Conservation (phyloP, 345 rosid species). For the Bretschneidera sinensis region DNA sequence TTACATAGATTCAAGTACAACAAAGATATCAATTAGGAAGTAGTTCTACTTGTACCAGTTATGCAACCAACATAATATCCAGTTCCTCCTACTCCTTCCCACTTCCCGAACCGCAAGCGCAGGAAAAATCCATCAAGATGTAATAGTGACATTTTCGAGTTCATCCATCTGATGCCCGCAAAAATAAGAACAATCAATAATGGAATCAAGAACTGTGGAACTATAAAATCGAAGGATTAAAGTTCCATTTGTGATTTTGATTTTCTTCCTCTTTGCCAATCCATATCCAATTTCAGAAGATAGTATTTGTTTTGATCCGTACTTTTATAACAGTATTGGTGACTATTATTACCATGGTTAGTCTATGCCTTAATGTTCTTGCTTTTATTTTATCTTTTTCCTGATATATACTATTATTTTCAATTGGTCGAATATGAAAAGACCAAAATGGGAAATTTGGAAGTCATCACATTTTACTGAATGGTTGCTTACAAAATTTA, state of each 20-base stretch:
- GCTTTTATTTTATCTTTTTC: too few species aligned
- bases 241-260: background rate
- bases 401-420: too few species aligned
- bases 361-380: too few species aligned
- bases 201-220: background rate
- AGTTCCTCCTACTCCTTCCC: constrained; percentile 72
- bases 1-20: background rate
- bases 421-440: too few species aligned
- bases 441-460: too few species aligned
- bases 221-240: background rate
- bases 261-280: too few species aligned
- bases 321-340: too few species aligned
- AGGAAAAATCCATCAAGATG: constrained; percentile 71
- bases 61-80: constrained; percentile 74
- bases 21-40: background rate
- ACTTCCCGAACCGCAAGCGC: constrained; percentile 76
- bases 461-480: too few species aligned
- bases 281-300: too few species aligned
- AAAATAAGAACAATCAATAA: background rate
- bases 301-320: too few species aligned
- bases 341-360: too few species aligned
- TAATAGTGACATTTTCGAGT: constrained; percentile 35
- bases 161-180: constrained; percentile 54
- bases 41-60: constrained; percentile 35
- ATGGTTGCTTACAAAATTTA: too few species aligned